Evolutionary conservation across 805 yeast species (phyloP), one percentile per base, ranked within the genome.

Genomic region (Yarrowia sp.): DNA sequence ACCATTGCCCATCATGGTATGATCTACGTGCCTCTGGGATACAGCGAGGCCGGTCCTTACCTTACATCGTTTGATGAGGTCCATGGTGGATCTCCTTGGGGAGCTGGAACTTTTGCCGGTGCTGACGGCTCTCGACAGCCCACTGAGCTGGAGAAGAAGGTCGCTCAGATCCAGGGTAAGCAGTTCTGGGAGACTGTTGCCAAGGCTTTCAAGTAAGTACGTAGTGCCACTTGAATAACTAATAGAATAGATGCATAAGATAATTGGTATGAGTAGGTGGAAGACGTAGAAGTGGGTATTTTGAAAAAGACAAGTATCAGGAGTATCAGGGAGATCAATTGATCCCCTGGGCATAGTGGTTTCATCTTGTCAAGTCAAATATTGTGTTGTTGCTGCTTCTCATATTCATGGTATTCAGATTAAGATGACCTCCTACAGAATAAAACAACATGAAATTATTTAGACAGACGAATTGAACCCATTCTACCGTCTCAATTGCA

Each of bases 81-180:
- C 63, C 96, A 88, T 74, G 96, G 96, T 68, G 90, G 89, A 65
- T 84, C 92, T 22, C 84, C 96, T 45, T 91, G 92, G 92, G 96
- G 96, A 75, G 87, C 96, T 41, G 96, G 96, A 69, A 78, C 89
- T 41, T 79, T 82, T 72, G 92, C 96, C 35, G 90, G 86, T 58
- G 80, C 81, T 64, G 95, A 88, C 72, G 96, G 96, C 64, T 83
- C 88, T 8, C 84, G 96, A 79, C 78, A 80, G 71, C 88, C 92
- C 33, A 71, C 86, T 50, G 81, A 78, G 35, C 77, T 87, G 66
- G 96, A 91, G 76, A 77, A 82, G 74, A 81, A 81, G 70, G 74
- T 90, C 66, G 95, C 92, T 31, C 74, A 73, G 58, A 77, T 77
- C 67, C 96, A 90, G 78, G 97, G 96, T 72, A 75, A 79, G 68